Evolutionary conservation across 2,329 filamentous ascomycete species (phyloP).

Genomic region (Xylaria digitata): DNA sequence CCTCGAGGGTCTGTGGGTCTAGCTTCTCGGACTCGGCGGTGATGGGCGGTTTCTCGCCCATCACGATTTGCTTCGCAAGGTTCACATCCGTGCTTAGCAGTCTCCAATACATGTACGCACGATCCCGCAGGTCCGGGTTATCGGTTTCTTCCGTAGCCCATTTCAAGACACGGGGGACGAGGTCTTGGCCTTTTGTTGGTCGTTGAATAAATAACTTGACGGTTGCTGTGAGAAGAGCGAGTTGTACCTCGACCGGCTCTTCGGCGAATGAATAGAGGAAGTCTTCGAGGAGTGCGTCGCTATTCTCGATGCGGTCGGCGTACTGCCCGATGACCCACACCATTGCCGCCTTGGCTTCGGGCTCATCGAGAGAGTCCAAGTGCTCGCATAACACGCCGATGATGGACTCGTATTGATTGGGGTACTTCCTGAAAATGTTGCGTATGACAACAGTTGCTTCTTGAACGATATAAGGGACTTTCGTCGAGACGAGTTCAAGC

Average conservation of each 20-base stretch:
- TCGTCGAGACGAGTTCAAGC: slow-evolving; percentile 94
- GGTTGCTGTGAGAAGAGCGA: slow-evolving; percentile 92
- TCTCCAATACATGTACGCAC: slow-evolving; percentile 99
- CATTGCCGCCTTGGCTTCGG: slow-evolving; percentile 97
- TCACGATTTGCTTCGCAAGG: slow-evolving; percentile 87
- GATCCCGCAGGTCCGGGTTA: slow-evolving; percentile 93
- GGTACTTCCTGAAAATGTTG: slow-evolving; percentile 99
- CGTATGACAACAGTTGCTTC: slow-evolving; percentile 98
- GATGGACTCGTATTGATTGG: slow-evolving; percentile 98
- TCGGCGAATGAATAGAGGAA: slow-evolving; percentile 95
- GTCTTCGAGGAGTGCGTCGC: slow-evolving; percentile 91
- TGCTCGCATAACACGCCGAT: slow-evolving; percentile 96
- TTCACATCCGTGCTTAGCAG: slow-evolving; percentile 91
- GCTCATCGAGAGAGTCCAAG: slow-evolving; percentile 94
- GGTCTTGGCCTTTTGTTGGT: slow-evolving; percentile 90
- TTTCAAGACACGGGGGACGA: slow-evolving; percentile 94
- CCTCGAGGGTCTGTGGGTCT: slow-evolving; percentile 89
- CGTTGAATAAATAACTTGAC: slow-evolving; percentile 98
- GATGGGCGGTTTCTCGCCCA: slow-evolving; percentile 97
- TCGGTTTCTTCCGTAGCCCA: slow-evolving; percentile 99
- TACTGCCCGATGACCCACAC: slow-evolving; percentile 99
- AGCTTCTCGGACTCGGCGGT: slow-evolving; percentile 96
- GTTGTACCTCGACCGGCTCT: slow-evolving; percentile 93
- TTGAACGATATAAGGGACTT: slow-evolving; percentile 98
- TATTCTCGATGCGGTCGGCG: slow-evolving; percentile 96